Conservation (phyloP, 371 early-diverging fungal genomes). For the Syncephalastrum contaminatum region DNA sequence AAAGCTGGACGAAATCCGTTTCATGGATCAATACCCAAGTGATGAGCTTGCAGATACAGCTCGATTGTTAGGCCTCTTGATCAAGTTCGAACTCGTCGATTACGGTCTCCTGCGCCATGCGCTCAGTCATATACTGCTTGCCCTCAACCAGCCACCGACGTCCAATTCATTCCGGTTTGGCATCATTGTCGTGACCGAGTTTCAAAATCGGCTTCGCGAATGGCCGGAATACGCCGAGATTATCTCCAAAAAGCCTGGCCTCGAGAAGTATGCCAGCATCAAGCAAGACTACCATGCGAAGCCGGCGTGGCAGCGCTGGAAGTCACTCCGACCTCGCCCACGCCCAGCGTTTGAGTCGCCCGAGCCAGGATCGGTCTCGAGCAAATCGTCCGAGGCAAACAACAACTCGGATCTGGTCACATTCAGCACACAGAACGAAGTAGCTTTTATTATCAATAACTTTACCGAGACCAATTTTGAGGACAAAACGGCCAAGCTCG, state of each 20-base stretch:
- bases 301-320: no score
- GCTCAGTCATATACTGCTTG: constrained; percentile 81
- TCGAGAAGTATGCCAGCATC: constrained; percentile 45
- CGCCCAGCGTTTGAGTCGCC: no score
- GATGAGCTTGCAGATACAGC: constrained; percentile 85
- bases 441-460: constrained; percentile 90
- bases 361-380: no score
- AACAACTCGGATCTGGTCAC: background rate
- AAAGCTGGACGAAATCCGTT: constrained; percentile 90
- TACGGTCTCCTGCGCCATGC: constrained; percentile 77
- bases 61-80: constrained; percentile 83
- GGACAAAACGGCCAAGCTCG: constrained; percentile 78
- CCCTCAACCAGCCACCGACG: constrained; percentile 73
- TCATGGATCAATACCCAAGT: constrained; percentile 91
- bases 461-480: constrained; percentile 82
- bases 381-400: background rate
- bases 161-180: constrained; percentile 92
- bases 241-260: constrained; percentile 76
- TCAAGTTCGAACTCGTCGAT: constrained; percentile 81
- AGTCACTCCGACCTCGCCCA: no score
- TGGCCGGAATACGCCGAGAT: constrained; percentile 89
- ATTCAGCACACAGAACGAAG: background rate
- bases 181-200: constrained; percentile 80
- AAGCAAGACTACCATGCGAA: background rate
- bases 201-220: constrained; percentile 78